Evolutionary conservation across 148 eudicot genomes (phyloP).

Genomic region (Vaccinium macrocarpon): DNA sequence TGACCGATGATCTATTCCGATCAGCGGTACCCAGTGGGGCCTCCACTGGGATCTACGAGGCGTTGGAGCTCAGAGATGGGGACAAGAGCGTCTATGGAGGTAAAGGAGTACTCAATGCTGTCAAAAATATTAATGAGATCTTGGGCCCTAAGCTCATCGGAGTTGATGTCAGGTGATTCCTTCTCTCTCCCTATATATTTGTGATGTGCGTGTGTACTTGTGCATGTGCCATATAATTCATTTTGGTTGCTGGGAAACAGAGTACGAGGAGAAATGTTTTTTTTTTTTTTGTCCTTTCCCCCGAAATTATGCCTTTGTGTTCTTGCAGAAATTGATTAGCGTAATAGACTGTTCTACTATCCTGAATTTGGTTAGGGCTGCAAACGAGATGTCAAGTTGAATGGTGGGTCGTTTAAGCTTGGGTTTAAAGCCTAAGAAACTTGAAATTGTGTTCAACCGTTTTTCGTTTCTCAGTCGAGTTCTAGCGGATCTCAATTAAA

Average conservation of each 20-base stretch:
- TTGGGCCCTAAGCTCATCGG: conserved; percentile 77
- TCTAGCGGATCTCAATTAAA: background rate
- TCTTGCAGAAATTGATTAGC: background rate
- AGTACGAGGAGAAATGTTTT: background rate
- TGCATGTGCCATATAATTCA: background rate
- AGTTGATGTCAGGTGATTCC: conserved; percentile 58
- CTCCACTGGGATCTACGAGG: conserved; percentile 96
- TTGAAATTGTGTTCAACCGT: background rate
- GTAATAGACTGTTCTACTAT: background rate
- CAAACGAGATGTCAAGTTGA: background rate
- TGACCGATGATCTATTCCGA: conserved; percentile 65
- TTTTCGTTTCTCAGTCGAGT: background rate
- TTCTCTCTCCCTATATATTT: background rate
- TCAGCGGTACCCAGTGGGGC: conserved; percentile 98
- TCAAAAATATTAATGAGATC: conserved; percentile 66
- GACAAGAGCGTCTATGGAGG: conserved; percentile 82
- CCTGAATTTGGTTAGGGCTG: background rate
- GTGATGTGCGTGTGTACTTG: background rate
- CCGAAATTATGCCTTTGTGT: background rate
- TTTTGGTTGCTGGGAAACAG: background rate
- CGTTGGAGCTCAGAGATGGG: conserved; percentile 92
- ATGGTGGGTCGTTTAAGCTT: background rate
- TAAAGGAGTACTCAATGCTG: conserved; percentile 86
- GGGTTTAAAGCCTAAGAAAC: background rate
- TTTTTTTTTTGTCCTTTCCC: background rate